These are phyloP conservation scores for Myochromella boudieri DNA, from an alignment of 768 basidiomycete species.

Conservation along the genomic window DNA sequence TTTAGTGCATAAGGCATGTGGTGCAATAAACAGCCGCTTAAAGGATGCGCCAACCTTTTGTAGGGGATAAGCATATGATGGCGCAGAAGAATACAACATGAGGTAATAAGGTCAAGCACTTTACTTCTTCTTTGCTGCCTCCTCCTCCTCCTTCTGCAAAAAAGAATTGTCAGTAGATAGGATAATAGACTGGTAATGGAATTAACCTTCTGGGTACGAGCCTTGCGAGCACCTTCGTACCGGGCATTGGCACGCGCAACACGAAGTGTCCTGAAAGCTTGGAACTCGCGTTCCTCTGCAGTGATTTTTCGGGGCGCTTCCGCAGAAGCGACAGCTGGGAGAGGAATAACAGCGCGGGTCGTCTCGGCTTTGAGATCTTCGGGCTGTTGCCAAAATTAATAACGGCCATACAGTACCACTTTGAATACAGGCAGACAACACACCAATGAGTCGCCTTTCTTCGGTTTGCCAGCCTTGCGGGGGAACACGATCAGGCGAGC, in stretches of 20 bases:
- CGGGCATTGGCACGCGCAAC: constrained; percentile 77
- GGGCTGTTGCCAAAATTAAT: constrained; percentile 43
- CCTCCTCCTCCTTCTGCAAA: constrained; percentile 84
- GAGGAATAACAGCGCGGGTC: constrained; percentile 63
- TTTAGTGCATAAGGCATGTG: constrained; percentile 38
- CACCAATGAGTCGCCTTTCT: constrained; percentile 92
- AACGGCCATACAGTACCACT: constrained; percentile 6
- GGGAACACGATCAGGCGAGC: constrained; percentile 94
- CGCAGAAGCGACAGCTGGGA: constrained; percentile 65
- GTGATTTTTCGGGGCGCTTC: constrained; percentile 95
- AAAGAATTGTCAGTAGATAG: constrained; percentile 15
- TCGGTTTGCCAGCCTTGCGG: constrained; percentile 91
- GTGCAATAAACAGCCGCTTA: constrained; percentile 28
- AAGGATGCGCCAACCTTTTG: constrained; percentile 35
- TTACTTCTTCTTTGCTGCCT: constrained; percentile 90
- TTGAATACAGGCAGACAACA: constrained; percentile 29
- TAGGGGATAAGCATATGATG: constrained; percentile 24
- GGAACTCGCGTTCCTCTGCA: constrained; percentile 81
- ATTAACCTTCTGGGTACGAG: constrained; percentile 77
- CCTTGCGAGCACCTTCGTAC: constrained; percentile 86
- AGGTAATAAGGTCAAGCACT: constrained; percentile 26
- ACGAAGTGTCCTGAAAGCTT: constrained; percentile 90
- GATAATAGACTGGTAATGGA: not conserved
- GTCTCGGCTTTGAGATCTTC: constrained; percentile 80
- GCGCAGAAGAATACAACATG: constrained; percentile 22